Conservation (phyloP, 768 basidiomycete genomes). For the Termitomyces sp. region DNA sequence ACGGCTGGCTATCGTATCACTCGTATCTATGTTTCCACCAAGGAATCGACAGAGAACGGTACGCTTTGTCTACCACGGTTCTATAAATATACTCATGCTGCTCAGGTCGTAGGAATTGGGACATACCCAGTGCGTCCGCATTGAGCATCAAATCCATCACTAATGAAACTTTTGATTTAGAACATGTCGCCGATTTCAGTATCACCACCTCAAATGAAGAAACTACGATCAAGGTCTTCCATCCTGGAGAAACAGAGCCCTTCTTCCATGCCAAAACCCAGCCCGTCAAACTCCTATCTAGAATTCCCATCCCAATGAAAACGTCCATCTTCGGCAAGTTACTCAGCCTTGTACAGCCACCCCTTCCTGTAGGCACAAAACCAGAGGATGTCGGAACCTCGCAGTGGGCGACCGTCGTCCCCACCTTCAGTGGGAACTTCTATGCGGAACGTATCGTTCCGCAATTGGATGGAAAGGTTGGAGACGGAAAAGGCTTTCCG, state of each 20-base stretch:
- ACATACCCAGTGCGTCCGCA: conserved; percentile 23
- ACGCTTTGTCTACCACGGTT: neutral
- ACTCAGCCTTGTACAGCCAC: conserved; percentile 16
- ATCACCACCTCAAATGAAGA: conserved; percentile 15
- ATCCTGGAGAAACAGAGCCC: conserved; percentile 15
- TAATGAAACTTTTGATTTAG: conserved; percentile 10
- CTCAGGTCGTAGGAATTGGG: conserved; percentile 28
- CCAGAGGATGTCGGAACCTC: conserved; percentile 18
- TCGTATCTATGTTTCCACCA: conserved; percentile 27
- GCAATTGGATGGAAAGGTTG: conserved; percentile 16
- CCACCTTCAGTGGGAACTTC: conserved; percentile 12
- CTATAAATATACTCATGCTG: neutral
- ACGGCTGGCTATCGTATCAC: conserved; percentile 23
- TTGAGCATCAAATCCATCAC: neutral
- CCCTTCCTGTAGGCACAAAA: conserved; percentile 16
- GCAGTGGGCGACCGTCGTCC: conserved; percentile 15
- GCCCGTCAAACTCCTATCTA: conserved; percentile 20
- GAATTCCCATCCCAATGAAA: conserved; percentile 17
- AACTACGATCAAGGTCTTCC: conserved; percentile 19
- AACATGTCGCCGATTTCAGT: conserved; percentile 23
- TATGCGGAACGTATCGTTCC: conserved; percentile 9
- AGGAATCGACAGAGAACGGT: conserved; percentile 25
- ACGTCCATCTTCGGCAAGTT: conserved; percentile 12
- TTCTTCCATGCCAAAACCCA: conserved; percentile 25
- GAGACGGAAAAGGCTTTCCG: conserved; percentile 21